Base-by-base conservation (phyloP, 495 filamentous ascomycete species). In the Articulospora tetracladia region DNA sequence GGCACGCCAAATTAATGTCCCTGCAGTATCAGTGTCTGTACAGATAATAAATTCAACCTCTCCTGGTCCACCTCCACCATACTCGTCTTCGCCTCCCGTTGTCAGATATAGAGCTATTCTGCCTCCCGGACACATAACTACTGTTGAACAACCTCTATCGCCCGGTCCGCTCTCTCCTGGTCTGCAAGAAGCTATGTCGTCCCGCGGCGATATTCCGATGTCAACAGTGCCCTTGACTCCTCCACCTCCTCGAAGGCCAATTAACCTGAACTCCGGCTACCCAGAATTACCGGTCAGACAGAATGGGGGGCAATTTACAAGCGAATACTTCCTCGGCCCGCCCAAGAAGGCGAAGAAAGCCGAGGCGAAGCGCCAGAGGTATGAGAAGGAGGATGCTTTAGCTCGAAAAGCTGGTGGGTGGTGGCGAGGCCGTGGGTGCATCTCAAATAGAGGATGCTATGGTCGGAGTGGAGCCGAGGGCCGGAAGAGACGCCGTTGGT, bases 381-480 rank as follows among this genome's bases (percentile, higher is more conserved):
- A 81, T 51, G 87, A 88, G 67, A 84, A 84, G 59, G 83, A 89
- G 68, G 86, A 89, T 19, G 75, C 73, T 2, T 62, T 79, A 7
- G 81, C 77, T 3, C 77, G 71, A 57, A 85, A 80, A 62, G 66
- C 74, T 3, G 82, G 84, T 7, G 78, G 81, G 3, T 72, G 81
- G n/a, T 87, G 84, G 81, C 78, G 80, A 59, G 83, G 83, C 23
- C 74, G 84, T 27, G 83, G 78, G 8, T 85, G 78, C 27, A 77
- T 86, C 53, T 80, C 80, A 20, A 76, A 76, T 25, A 81, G 76
- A 48, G 84, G 79, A 25, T 87, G 83, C 68, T 84, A 83, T 69
- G 86, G 85, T 12, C 74, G 79, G n/a, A 66, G 73, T 23, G 85
- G 84, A 0, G 77, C 80, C 23, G 86, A 90, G 70, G 83, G 85